Evolutionary conservation across 768 basidiomycete genomes (phyloP).

Genomic region (Macrocybe gigantea): DNA sequence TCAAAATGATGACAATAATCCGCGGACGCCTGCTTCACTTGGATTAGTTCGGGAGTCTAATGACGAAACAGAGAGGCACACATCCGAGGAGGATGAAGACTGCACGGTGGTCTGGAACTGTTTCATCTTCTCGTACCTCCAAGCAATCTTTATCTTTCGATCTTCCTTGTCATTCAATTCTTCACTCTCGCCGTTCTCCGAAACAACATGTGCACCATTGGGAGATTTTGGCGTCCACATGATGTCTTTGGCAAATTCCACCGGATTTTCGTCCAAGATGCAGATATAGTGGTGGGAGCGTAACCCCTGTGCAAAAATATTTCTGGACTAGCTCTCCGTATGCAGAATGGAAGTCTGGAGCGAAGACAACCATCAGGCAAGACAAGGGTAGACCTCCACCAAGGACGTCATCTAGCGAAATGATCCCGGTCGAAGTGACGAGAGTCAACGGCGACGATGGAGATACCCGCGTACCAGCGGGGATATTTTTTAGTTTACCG

Average conservation of each 20-base stretch:
- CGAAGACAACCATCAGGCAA: constrained; percentile 63
- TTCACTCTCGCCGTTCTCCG: constrained; percentile 25
- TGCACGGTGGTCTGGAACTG: constrained; percentile 83
- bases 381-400: constrained; percentile 88
- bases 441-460: constrained; percentile 49
- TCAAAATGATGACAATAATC: constrained; percentile 72
- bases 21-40: constrained; percentile 39
- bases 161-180: constrained; percentile 30
- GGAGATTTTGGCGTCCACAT: constrained; percentile 67
- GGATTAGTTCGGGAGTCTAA: constrained; percentile 4
- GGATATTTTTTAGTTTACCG: constrained; percentile 33
- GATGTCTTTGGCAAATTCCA: constrained; percentile 57
- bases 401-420: constrained; percentile 91
- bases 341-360: constrained; percentile 83
- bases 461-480: constrained; percentile 52
- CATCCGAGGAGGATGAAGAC: constrained; percentile 36
- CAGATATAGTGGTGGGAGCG: constrained; percentile 62
- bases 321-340: constrained; percentile 83
- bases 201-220: constrained; percentile 8
- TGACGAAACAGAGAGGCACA: constrained; percentile 17
- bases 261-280: constrained; percentile 56
- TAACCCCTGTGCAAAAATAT: constrained; percentile 90
- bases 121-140: constrained; percentile 94
- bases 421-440: constrained; percentile 80
- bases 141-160: constrained; percentile 88